Evolutionary conservation across 805 yeast species (phyloP).

Genomic region (Spathaspora arborariae): DNA sequence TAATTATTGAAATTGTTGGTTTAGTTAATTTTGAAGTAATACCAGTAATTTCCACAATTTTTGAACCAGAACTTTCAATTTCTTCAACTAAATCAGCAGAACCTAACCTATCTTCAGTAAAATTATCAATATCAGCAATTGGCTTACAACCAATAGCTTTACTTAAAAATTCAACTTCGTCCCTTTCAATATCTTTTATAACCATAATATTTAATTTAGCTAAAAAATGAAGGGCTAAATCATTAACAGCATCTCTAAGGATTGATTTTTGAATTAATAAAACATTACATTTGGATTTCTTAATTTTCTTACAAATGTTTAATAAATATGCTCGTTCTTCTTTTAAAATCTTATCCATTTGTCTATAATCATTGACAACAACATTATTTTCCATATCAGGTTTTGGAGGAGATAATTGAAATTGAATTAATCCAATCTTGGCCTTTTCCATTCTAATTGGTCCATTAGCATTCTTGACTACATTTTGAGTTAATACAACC

Average conservation of each 20-base stretch:
- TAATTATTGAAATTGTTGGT: conserved; percentile 82
- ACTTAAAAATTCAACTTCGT: conserved; percentile 86
- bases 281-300: conserved; percentile 95
- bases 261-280: conserved; percentile 88
- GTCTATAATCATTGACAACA: conserved; percentile 96
- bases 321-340: conserved; percentile 95
- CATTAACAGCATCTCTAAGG: conserved; percentile 91
- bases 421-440: conserved; percentile 82
- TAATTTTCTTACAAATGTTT: conserved; percentile 92
- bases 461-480: conserved; percentile 87
- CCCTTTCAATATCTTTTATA: conserved; percentile 92
- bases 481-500: conserved; percentile 88
- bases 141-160: conserved; percentile 91
- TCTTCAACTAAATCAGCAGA: conserved; percentile 91
- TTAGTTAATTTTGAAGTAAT: conserved; percentile 49
- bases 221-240: conserved; percentile 88
- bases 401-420: conserved; percentile 93
- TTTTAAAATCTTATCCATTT: conserved; percentile 97
- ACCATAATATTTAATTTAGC: conserved; percentile 92
- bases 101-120: conserved; percentile 90
- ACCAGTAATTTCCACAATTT: conserved; percentile 83
- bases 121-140: conserved; percentile 90
- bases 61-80: conserved; percentile 83
- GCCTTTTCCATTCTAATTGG: conserved; percentile 95
- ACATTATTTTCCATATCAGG: conserved; percentile 98